Evolutionary conservation across 352 stramenopile genomes (phyloP), one percentile per base, ranked within the genome.

Genomic region (Halophytophthora batemanensis): DNA sequence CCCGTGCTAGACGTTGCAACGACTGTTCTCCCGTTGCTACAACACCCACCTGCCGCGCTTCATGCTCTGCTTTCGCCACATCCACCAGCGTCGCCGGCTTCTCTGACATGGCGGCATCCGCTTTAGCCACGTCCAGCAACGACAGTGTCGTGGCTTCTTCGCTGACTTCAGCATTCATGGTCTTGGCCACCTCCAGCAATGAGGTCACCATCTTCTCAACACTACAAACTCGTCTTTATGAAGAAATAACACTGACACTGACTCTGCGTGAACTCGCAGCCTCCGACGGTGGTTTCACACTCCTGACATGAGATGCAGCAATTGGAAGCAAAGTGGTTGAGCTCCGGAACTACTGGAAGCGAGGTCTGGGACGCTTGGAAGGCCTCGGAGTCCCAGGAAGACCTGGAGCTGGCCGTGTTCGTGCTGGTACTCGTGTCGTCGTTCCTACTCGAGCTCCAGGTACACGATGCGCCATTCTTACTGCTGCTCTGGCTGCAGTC

Each of bases 161-260:
- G 15, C 15, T 38, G 40, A 40, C 33, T 29, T 68, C 63, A 10
- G 56, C 34, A 11, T 63, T 64, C 64, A 83, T 78, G 14, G 64
- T 52, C 50, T 73, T 76, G 22, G 77, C 73, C 23, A 88, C 71
- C 50, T 84, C 77, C 8, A 85, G 35, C 5, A 82, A 51, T 34
- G 72, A 77, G 12, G 56, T 50, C n/a, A 35, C 33, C 15, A 17
- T 50, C 62, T 67, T 71, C 8, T 31, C 45, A 19, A 6, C 42
- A 23, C 35, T 41, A 33, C 5, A 33, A 34, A 34, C 11, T 36
- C 2, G 33, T 14, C 11, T 38, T 17, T 17, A 38, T 3, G 10
- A 38, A 14, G 3, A 2, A 3, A 13, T 3, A 38, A 17, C 33
- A 13, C 11, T 14, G 15, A 38, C n/a, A 17, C 11, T 48, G 12